phyloP scores from a whole-genome alignment of 192 early-diverging fungal species.

The Backusella tuberculispora region DNA sequence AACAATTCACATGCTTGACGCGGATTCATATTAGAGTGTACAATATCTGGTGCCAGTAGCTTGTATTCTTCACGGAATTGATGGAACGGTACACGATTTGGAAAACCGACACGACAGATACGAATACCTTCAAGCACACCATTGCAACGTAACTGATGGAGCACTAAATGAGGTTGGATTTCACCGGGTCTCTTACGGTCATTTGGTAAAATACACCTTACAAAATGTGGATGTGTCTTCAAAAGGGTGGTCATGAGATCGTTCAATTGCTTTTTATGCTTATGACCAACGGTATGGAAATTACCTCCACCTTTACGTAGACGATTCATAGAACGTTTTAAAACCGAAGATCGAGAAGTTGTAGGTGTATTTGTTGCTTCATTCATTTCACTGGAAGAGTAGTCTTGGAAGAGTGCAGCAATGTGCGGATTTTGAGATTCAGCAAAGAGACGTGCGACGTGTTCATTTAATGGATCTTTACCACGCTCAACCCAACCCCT shows the following conservation, averaged over 20 bases:
- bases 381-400: conserved; percentile 50
- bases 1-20: conserved; percentile 81
- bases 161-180: conserved; percentile 80
- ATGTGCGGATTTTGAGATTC: conserved; percentile 82
- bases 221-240: conserved; percentile 96
- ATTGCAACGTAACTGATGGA: conserved; percentile 95
- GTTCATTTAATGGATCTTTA: conserved; percentile 96
- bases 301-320: conserved; percentile 74
- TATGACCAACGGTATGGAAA: conserved; percentile 92
- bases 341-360: background rate
- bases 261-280: conserved; percentile 93
- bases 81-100: conserved; percentile 87
- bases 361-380: conserved; percentile 49
- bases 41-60: conserved; percentile 78
- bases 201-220: conserved; percentile 97
- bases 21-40: conserved; percentile 87
- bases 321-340: conserved; percentile 22
- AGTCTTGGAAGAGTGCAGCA: conserved; percentile 83
- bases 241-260: conserved; percentile 87
- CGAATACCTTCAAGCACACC: conserved; percentile 98
- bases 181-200: conserved; percentile 86
- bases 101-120: conserved; percentile 94
- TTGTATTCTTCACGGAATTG: conserved; percentile 96
- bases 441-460: conserved; percentile 86
- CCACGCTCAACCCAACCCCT: conserved; percentile 96